These are phyloP conservation scores for Inonotus hispidus DNA, from an alignment of 1,284 basidiomycete species.

Conservation along the genomic window DNA sequence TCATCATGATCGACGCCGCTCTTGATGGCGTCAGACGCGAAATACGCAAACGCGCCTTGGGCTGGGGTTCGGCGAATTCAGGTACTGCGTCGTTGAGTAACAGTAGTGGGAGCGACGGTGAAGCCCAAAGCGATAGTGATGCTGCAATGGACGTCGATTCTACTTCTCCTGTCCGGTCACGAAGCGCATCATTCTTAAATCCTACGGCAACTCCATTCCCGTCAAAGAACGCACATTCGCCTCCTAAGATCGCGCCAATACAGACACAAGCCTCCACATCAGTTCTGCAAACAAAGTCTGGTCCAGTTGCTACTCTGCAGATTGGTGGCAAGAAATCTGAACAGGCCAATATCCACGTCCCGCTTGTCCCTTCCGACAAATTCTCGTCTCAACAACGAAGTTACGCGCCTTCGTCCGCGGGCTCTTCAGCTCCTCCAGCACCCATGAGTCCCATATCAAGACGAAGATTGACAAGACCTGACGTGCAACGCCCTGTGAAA, in stretches of 20 bases:
- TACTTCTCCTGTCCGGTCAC: background rate
- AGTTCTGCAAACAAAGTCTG: background rate
- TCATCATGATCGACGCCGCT: constrained; percentile 84
- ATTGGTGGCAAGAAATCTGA: constrained; percentile 7
- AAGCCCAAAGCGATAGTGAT: constrained; percentile 15
- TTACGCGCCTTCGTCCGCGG: background rate
- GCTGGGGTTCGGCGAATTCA: constrained; percentile 28
- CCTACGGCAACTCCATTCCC: background rate
- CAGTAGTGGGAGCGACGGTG: constrained; percentile 22
- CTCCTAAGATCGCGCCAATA: background rate
- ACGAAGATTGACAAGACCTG: background rate
- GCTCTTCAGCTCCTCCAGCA: background rate
- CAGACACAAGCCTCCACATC: background rate
- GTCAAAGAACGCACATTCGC: background rate
- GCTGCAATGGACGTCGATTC: constrained; percentile 31
- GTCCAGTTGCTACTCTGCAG: constrained; percentile 11
- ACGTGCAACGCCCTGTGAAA: background rate
- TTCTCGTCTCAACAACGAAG: background rate
- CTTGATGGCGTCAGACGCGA: constrained; percentile 74
- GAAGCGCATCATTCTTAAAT: background rate
- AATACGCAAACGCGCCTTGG: constrained; percentile 31
- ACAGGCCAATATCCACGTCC: constrained; percentile 10
- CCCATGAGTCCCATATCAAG: background rate
- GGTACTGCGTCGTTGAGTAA: constrained; percentile 9
- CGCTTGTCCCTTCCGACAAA: constrained; percentile 6